Base-by-base conservation (phyloP, 1,284 basidiomycete species). In the Caloboletus firmus region DNA sequence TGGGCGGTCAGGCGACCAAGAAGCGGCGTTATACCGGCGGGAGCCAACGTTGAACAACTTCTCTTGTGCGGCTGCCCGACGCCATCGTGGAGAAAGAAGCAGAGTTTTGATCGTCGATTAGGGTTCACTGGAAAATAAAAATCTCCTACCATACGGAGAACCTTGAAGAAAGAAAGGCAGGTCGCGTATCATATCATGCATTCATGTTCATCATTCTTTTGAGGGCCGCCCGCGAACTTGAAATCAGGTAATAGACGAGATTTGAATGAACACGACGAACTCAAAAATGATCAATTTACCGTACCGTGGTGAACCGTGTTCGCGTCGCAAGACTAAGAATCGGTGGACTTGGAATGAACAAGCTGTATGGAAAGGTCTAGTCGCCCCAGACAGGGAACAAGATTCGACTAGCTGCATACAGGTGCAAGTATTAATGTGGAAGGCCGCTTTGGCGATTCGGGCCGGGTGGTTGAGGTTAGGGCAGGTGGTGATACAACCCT, bases 61-160 rank as follows among this genome's bases (percentile, higher is more conserved):
- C 20, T n/a, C 5, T n/a, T 39, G 37, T 55, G 55, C 2, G 39
- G 34, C 17, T n/a, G n/a, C 22, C 57, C 52, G 58, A 62, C 31
- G 7, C 24, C 18, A 53, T 61, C 61, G 58, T 45, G 61, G 48
- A 60, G 54, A 52, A 58, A 52, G 60, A 62, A 60, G 58, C 22
- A 5, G 24, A 58, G 18, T 2, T 47, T 58, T 41, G 6, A 43
- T 34, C 22, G 20, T 42, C 17, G 22, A 48, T 17, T 45, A 41
- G 20, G 26, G 28, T 41, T 48, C 48, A 26, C 45, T 35, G 20
- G 56, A 59, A 20, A 37, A 34, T 26, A 20, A 20, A 32, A 31
- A 9, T 26, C 5, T 15, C 24, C 41, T 36, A 44, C 60, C 57
- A 56, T 22, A 47, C 17, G 26, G 57, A 59, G 56, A 61, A 59